Base-by-base conservation (phyloP, 805 yeast species). In the Sugiyamaella valdiviana region DNA sequence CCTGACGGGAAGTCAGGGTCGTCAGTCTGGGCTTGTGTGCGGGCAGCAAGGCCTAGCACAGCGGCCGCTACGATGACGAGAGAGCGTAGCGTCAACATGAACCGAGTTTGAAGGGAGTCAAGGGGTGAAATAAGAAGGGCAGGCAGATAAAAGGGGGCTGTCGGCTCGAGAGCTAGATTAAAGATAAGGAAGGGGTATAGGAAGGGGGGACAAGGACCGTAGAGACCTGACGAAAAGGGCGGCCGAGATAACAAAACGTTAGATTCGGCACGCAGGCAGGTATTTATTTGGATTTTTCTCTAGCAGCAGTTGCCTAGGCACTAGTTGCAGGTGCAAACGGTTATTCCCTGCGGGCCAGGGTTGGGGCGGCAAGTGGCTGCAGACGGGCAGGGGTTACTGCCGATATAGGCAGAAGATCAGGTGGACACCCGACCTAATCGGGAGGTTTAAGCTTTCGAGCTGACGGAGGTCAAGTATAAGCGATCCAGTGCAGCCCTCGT, bases 1-100 rank as follows among this genome's bases (percentile, higher is more conserved):
- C 19, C 24, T 17, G 24, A 26, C 14, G 32, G 32, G 14, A 17
- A 20, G 9, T 17, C 35, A 6, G 19, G 19, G 29, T 26, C 44
- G 15, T 29, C 48, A 7, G 48, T 42, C 29, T 23, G 36, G 5
- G 36, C 48, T 43, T 17, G 16, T 14, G 14, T 20, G 43, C 20
- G 17, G 20, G 44, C 44, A 24, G 15, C 3, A 26, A 3, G 14
- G 32, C 32, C 32, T n/a, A 41, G 37, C 16, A 21, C 7, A 23
- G 23, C 7, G 26, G 24, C 15, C 32, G 32, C 32, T n/a, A 26
- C 32, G 9, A 26, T 26, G n/a, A 26, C n/a, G 9, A 26, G 32
- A 12, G n/a, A 10, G 10, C 14, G 32, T n/a, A 26, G 7, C 9
- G 32, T 10, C 32, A 12, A 26, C 32, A 26, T 26, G 4, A 12